Base-by-base conservation (phyloP, 768 basidiomycete genomes). In the Phanerodontia chrysosporium region DNA sequence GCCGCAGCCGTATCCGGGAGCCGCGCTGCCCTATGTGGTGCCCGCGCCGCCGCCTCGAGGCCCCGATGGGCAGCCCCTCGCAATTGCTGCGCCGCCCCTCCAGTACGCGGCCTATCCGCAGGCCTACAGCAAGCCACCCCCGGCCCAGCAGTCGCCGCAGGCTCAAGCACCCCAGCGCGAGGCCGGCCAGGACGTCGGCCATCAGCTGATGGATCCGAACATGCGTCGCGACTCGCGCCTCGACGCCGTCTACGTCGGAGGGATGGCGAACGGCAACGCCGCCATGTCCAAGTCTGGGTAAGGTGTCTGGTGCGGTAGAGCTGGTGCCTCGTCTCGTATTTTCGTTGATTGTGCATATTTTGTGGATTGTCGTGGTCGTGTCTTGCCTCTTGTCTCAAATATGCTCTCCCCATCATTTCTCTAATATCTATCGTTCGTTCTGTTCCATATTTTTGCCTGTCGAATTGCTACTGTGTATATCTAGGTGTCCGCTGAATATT, bases 21-120 rank as follows among this genome's bases (percentile, higher is more conserved):
- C 49, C 8, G 49, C 49, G 2, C 68, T 72, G n/a, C 77, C 76
- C 28, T 82, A 81, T 69, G 73, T 82, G 70, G 71, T 81, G 61
- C 72, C 74, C 51, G 74, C 68, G 60, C 61, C 61, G 27, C 57
- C 52, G 25, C 51, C 60, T 22, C 29, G n/a, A 16, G 29, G 57
- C 45, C 46, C 28, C 24, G 57, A 55, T 30, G 57, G 52, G n/a
- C 60, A 57, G 54, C 60, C 55, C 25, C 25, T 49, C n/a, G 30
- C 35, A 36, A 42, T 57, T 12, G 55, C 55, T 32, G 28, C 56
- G 45, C 55, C 55, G 28, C 58, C 58, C 24, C 14, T 58, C 14
- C 58, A 51, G 30, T 58, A 52, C 49, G 58, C 49, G n/a, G 28
- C 28, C 27, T 42, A 29, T n/a, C 57, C 57, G 9, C 58, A 49